Conservation (phyloP, 257 asterid genomes). For the Solanum phureja region DNA sequence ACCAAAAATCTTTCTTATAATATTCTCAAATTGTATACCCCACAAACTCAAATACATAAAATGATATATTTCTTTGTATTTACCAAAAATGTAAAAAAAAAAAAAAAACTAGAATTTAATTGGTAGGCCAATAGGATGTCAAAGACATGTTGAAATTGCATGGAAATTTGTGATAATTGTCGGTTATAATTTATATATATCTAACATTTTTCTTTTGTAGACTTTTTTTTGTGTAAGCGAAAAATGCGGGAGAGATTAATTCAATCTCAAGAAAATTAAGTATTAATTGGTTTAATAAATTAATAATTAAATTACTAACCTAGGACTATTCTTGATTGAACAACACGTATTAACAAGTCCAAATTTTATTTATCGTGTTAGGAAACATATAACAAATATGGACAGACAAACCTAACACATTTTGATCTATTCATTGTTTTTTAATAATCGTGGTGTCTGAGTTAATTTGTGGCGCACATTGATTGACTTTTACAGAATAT, state of each 20-base stretch:
- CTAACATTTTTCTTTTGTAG: neutral
- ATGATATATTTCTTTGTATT: neutral
- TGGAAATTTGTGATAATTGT: neutral
- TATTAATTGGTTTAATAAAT: neutral
- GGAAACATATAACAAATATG: neutral
- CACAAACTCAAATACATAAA: neutral
- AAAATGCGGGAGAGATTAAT: neutral
- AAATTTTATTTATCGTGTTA: neutral
- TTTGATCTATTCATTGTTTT: neutral
- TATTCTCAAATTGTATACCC: neutral
- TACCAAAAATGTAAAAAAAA: accelerated
- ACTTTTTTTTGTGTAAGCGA: neutral
- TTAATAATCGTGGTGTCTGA: neutral
- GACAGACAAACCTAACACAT: neutral
- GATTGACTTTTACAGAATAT: neutral
- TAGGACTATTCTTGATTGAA: neutral
- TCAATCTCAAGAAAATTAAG: neutral
- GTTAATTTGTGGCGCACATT: no score
- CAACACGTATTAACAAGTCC: neutral
- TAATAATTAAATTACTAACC: neutral
- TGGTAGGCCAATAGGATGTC: neutral
- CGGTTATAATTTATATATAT: neutral
- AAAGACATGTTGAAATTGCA: neutral
- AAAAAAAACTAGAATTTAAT: neutral
- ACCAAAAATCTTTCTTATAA: neutral